These are phyloP conservation scores for Gamarada debralockiae DNA, from an alignment of 495 filamentous ascomycete species.

Conservation along the genomic window DNA sequence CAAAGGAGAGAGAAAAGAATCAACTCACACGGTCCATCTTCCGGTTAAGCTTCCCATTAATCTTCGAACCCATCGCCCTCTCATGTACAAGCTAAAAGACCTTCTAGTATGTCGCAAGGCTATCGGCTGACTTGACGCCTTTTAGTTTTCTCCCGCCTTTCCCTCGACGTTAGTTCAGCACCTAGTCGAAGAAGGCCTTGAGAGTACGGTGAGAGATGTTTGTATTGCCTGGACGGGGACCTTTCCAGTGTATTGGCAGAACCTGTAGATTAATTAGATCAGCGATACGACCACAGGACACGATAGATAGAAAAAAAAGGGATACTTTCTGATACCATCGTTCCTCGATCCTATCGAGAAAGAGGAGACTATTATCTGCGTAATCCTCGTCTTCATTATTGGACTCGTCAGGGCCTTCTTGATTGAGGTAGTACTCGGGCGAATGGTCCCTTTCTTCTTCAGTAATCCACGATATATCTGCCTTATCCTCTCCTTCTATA, in stretches of 20 bases:
- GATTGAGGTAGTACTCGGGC: too few species aligned
- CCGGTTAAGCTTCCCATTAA: slow-evolving; percentile 13
- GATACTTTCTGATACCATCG: slow-evolving; percentile 3
- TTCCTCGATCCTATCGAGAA: slow-evolving; percentile 13
- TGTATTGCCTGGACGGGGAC: slow-evolving; percentile 3
- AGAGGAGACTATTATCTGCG: slow-evolving; percentile 6
- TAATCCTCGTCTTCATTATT: slow-evolving; percentile 5
- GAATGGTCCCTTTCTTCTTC: slow-evolving; percentile 13
- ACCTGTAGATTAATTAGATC: slow-evolving; percentile 6
- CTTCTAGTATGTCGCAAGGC: slow-evolving; percentile 11
- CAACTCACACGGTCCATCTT: slow-evolving; percentile 12
- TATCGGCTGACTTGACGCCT: slow-evolving; percentile 6
- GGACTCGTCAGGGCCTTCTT: slow-evolving; percentile 28
- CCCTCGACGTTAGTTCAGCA: slow-evolving; percentile 11
- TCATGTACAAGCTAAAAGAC: slow-evolving; percentile 12
- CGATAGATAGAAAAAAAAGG: slow-evolving; percentile 3
- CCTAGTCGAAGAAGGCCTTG: slow-evolving; percentile 15
- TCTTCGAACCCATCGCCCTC: slow-evolving; percentile 10
- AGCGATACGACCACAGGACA: slow-evolving; percentile 5
- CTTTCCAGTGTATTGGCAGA: slow-evolving; percentile 7
- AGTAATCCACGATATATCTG: slow-evolving; percentile 5
- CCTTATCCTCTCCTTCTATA: neutral
- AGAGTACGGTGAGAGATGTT: slow-evolving; percentile 17
- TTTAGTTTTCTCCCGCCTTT: slow-evolving; percentile 11
- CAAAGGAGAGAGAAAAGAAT: slow-evolving; percentile 5